Base-by-base conservation (phyloP, 306 rosid species). In the Corylus americana region DNA sequence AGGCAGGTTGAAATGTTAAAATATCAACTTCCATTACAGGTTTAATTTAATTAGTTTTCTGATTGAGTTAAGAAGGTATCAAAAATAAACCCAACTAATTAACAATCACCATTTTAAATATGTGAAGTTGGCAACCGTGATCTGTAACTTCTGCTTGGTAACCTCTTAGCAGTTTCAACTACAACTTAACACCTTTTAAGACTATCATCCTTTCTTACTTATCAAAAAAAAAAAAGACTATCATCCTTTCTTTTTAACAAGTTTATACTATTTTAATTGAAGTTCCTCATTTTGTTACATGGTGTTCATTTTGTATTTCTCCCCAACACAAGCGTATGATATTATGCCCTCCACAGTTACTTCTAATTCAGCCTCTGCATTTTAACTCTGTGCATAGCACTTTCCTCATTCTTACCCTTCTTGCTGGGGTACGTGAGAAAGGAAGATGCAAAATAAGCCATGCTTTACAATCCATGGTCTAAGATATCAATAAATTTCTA, bases 1-100 rank as follows among this genome's bases (percentile, higher is more conserved):
- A 79, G 51, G 75, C 74, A 79, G 45, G 55, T 73, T 13, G 6
- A 63, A 49, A 62, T 61, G 45, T 31, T 29, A 35, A 62, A 27
- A 11, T 62, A 62, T 13, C 69, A 10, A 62, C 69, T 20, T 29
- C 44, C 69, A 29, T 29, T 62, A 62, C 42, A 42, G 13, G 13
- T 68, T 12, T 3, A 42, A 18, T 18, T 44, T 11, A 16, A n/a
- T 68, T 42, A 68, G 4, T 39, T 39, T 68, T 67, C 29, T 18
- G 7, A 39, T 3, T 67, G 11, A 20, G 29, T 42, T 42, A 11
- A n/a, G 44, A 39, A 68, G 17, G n/a, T 68, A 18, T 42, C 27
- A 37, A 16, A 67, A 14, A 42, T 1, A 31, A 31, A 31, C 35
- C 35, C 35, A 39, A n/a, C 37, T 16, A 35, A 35, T 45, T 1